A percentile compares a stretch with the other conserved stretches of the same genome.
phyloP scores from a whole-genome alignment of 75 land plant genomes.

The Pinus albicaulis region DNA sequence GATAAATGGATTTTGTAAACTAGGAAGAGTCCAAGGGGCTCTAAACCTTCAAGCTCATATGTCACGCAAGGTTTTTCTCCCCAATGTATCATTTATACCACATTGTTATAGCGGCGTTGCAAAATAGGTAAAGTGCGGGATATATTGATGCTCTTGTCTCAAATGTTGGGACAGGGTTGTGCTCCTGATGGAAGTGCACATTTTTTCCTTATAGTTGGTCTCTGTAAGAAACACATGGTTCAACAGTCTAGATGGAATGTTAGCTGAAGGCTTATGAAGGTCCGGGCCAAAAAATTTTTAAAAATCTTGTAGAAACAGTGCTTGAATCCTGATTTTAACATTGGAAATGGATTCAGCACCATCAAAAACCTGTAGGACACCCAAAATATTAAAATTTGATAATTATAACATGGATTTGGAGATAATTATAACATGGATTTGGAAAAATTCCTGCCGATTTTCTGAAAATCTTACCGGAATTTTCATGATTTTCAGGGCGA shows the following conservation, averaged over 20 bases:
- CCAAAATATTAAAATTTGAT: too few species aligned
- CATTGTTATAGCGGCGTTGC: slow-evolving; percentile 21
- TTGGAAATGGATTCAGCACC: too few species aligned
- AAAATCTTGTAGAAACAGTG: too few species aligned
- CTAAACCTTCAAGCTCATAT: slow-evolving; percentile 20
- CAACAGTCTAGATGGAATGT: slow-evolving; percentile 32
- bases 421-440: too few species aligned
- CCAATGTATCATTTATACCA: slow-evolving; percentile 17
- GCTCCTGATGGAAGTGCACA: slow-evolving; percentile 25
- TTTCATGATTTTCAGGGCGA: too few species aligned
- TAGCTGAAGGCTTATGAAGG: slow-evolving; percentile 11
- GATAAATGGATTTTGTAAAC: slow-evolving; percentile 21
- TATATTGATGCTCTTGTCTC: slow-evolving; percentile 11
- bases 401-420: too few species aligned
- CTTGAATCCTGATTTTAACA: too few species aligned
- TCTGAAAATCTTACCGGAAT: too few species aligned
- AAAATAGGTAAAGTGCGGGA: slow-evolving; percentile 4
- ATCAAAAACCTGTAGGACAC: too few species aligned
- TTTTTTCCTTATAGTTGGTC: slow-evolving; percentile 24
- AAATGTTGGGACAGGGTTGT: slow-evolving; percentile 32
- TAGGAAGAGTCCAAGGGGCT: slow-evolving; percentile 31
- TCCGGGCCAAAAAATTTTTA: too few species aligned
- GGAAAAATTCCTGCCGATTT: too few species aligned
- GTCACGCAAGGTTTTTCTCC: slow-evolving; percentile 14
- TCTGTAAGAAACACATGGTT: slow-evolving; percentile 10